These are phyloP conservation scores for Aspergillus cavernicola DNA, from an alignment of 495 filamentous ascomycete species.

Conservation along the genomic window DNA sequence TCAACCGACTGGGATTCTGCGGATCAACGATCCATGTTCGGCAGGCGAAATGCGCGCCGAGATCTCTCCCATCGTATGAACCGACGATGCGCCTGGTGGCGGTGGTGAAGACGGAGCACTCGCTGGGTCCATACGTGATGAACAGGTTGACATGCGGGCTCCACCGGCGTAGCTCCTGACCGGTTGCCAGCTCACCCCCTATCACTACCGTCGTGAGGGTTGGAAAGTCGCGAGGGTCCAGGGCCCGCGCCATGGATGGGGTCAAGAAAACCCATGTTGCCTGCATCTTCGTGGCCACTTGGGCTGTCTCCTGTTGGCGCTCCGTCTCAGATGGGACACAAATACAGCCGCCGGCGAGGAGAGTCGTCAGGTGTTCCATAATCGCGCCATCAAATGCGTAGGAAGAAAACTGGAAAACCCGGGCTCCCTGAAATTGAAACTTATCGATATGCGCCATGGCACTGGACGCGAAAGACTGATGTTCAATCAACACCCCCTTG, in stretches of 20 bases:
- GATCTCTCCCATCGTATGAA: constrained; percentile 1
- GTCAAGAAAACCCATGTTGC: no score
- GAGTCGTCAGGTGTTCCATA: background rate
- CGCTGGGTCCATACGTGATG: background rate
- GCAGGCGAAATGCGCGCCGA: background rate
- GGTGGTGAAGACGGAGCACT: background rate
- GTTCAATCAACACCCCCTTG: constrained; percentile 40
- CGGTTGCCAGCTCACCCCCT: background rate
- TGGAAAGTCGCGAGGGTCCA: background rate
- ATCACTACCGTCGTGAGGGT: background rate
- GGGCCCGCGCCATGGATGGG: background rate
- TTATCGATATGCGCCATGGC: background rate
- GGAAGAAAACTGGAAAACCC: background rate
- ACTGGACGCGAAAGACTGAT: constrained; percentile 18
- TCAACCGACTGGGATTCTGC: constrained; percentile 23
- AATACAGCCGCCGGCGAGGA: background rate
- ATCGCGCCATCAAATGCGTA: background rate
- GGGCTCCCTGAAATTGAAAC: background rate
- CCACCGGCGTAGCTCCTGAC: background rate
- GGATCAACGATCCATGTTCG: background rate
- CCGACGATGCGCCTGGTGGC: constrained; percentile 8
- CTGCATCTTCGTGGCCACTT: background rate
- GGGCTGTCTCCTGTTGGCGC: background rate
- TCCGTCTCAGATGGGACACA: background rate
- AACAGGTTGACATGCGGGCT: background rate